Evolutionary conservation across 2,329 filamentous ascomycete species (phyloP).

Genomic region (Cytospora chrysosperma): DNA sequence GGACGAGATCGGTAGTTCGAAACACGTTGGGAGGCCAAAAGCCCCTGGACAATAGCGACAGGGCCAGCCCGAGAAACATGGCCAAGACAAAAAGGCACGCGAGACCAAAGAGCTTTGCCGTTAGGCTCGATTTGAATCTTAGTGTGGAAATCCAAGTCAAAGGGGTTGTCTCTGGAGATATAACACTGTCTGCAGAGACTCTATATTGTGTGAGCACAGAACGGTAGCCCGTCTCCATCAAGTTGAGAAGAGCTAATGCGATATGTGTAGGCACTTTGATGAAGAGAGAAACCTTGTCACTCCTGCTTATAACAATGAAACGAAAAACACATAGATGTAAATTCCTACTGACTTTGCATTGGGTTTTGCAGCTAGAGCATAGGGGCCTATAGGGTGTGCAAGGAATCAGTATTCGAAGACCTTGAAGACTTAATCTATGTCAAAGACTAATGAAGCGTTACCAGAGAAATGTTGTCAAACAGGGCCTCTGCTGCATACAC

Average conservation of each 20-base stretch:
- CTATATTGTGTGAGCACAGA: not conserved
- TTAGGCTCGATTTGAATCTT: constrained; percentile 17
- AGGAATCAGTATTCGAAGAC: not conserved
- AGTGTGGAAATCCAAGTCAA: constrained; percentile 20
- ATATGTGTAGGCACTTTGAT: too few relatives aligned
- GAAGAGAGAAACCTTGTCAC: too few relatives aligned
- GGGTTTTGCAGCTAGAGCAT: too few relatives aligned
- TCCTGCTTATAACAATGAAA: too few relatives aligned
- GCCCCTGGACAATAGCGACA: too few relatives aligned
- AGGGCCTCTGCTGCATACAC: constrained; percentile 24
- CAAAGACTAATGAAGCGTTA: not conserved
- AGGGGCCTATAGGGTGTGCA: not conserved
- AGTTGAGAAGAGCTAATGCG: too few relatives aligned
- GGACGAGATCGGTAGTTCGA: too few relatives aligned
- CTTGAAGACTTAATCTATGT: not conserved
- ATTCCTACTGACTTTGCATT: too few relatives aligned
- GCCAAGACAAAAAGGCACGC: not conserved
- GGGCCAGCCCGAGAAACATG: too few relatives aligned
- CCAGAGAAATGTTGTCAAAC: constrained; percentile 33
- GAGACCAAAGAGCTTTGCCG: constrained; percentile 14
- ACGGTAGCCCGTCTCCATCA: too few relatives aligned
- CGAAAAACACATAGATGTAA: too few relatives aligned
- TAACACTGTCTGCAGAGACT: constrained; percentile 20
- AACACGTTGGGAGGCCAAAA: too few relatives aligned
- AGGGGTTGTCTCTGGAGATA: constrained; percentile 18